These are phyloP conservation scores for Mortierella hygrophila DNA, from an alignment of 192 early-diverging fungal genomes.

Conservation along the genomic window DNA sequence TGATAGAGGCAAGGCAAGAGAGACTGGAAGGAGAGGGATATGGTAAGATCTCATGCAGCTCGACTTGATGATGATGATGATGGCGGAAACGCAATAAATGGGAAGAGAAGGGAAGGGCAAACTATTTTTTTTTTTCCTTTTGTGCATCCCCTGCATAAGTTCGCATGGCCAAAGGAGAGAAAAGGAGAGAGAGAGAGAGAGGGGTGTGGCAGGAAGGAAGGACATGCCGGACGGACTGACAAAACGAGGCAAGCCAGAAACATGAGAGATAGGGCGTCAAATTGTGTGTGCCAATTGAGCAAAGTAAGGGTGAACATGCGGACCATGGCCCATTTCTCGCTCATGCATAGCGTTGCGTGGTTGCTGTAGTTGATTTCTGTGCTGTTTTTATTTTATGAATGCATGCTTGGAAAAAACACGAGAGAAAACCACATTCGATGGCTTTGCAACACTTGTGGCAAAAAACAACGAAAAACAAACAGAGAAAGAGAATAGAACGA, in stretches of 20 bases:
- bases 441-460: conserved; percentile 2
- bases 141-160: too few relatives aligned
- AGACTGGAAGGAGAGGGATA: too few relatives aligned
- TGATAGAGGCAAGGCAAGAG: too few relatives aligned
- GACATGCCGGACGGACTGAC: too few relatives aligned
- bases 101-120: too few relatives aligned
- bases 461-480: background rate
- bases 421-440: background rate
- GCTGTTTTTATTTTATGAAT: background rate
- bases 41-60: too few relatives aligned
- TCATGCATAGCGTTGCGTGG: background rate
- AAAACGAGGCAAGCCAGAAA: background rate
- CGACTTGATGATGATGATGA: too few relatives aligned
- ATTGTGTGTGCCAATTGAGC: background rate
- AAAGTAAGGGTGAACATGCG: too few relatives aligned
- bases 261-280: background rate
- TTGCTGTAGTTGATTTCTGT: background rate
- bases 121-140: too few relatives aligned
- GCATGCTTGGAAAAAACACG: background rate
- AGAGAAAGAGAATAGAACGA: too few relatives aligned
- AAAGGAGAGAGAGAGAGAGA: background rate
- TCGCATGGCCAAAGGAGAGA: too few relatives aligned
- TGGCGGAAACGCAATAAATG: too few relatives aligned
- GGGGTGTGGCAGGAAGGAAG: background rate
- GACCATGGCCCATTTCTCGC: background rate